These are phyloP conservation scores for Nothophoma quercina DNA, from an alignment of 2,329 filamentous ascomycete species.

Conservation along the genomic window DNA sequence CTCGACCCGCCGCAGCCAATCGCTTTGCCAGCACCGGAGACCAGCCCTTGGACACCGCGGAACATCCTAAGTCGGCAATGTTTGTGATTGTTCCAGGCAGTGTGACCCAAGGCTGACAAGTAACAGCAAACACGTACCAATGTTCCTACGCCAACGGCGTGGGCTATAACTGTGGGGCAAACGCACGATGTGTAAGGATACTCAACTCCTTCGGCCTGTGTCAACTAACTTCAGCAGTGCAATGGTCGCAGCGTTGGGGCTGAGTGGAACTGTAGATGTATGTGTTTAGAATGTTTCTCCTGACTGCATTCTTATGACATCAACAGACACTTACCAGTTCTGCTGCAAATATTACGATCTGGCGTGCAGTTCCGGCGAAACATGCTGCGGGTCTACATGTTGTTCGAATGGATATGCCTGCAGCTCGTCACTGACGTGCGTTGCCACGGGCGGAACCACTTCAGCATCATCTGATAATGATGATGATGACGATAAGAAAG, in stretches of 20 bases:
- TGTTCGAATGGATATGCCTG: background rate
- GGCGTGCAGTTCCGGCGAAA: background rate
- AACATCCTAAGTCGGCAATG: too few relatives aligned
- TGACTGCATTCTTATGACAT: background rate
- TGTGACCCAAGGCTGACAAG: too few relatives aligned
- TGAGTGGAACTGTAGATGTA: background rate
- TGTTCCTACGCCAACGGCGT: too few relatives aligned
- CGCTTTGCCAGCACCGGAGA: background rate
- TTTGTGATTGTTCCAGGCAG: too few relatives aligned
- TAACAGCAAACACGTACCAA: too few relatives aligned
- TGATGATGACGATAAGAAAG: background rate
- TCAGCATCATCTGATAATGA: background rate
- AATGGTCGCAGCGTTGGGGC: too few relatives aligned
- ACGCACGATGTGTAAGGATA: too few relatives aligned
- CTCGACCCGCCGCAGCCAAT: background rate
- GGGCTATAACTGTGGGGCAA: too few relatives aligned
- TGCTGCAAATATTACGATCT: background rate
- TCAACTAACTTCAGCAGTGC: too few relatives aligned
- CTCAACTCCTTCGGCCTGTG: too few relatives aligned
- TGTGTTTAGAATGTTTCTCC: background rate
- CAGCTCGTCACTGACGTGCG: background rate
- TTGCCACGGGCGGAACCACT: background rate
- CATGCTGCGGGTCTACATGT: background rate
- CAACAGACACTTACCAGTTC: background rate
- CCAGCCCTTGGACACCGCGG: background rate